Percentiles rank a stretch among this genome's conserved stretches.
Conservation (phyloP, 1,139 yeast genomes). For the Hyphopichia pseudoburtonii region DNA sequence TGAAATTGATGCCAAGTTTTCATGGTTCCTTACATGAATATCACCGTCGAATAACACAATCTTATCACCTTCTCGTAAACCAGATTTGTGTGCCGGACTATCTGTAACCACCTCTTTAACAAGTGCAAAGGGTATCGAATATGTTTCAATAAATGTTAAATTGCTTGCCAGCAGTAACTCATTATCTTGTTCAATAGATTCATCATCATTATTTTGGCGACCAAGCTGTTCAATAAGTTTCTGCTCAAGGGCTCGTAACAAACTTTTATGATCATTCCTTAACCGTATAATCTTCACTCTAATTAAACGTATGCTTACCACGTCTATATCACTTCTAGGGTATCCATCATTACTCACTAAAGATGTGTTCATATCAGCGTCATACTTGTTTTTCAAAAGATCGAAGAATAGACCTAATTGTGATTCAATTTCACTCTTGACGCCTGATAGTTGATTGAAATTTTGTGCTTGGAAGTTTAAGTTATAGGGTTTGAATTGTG, state of each 20-base stretch:
- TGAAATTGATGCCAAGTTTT: slow-evolving; percentile 41
- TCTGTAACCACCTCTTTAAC: slow-evolving; percentile 45
- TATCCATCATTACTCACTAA: slow-evolving; percentile 73
- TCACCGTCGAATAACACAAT: slow-evolving; percentile 51
- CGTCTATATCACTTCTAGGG: slow-evolving; percentile 84
- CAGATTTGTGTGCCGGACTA: slow-evolving; percentile 53
- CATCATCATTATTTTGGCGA: not conserved
- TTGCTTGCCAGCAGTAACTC: too few species aligned
- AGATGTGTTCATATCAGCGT: slow-evolving; percentile 63
- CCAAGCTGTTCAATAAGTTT: slow-evolving; percentile 46
- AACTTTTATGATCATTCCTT: slow-evolving; percentile 61
- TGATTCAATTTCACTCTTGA: slow-evolving; percentile 33
- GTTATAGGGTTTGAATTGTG: slow-evolving; percentile 22
- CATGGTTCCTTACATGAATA: slow-evolving; percentile 54
- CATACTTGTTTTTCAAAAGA: slow-evolving; percentile 28
- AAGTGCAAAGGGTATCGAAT: slow-evolving; percentile 54
- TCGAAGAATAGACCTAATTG: slow-evolving; percentile 34
- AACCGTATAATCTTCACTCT: slow-evolving; percentile 66
- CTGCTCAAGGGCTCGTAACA: slow-evolving; percentile 49
- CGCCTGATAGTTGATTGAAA: slow-evolving; percentile 27
- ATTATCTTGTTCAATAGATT: too few species aligned
- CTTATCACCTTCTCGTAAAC: slow-evolving; percentile 45
- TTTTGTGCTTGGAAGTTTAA: slow-evolving; percentile 19
- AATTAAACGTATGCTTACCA: slow-evolving; percentile 61
- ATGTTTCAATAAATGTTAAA: slow-evolving; percentile 1